Base-by-base conservation (phyloP, 306 rosid species). In the Trifolium fragiferum region DNA sequence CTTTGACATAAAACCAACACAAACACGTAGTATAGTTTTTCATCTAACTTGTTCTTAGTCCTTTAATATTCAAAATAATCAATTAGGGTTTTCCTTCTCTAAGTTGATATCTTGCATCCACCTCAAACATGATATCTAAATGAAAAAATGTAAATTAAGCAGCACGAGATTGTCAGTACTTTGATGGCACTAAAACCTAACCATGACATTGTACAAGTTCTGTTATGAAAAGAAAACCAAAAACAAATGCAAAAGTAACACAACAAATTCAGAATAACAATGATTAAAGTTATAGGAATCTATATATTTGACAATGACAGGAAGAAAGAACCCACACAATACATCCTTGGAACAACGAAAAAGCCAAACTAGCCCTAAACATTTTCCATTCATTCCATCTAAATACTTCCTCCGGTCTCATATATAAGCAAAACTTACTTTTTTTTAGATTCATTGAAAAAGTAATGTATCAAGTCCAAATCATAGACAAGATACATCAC, bases 61-160 rank as follows among this genome's bases (percentile, higher is more conserved):
- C 70, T 49, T 61, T 72, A 77, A 50, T 73, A 54, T 78, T 21
- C 37, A 74, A 68, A 41, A 40, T 10, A 51, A 25, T 16, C 70
- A 41, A 10, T 77, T 82, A 8, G 25, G 35, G 8, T 21, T 37
- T 51, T 33, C 58, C 51, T 68, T 49, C 38, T 7, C 62, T 55
- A 37, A 5, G 10, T 59, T 40, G 23, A 64, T 51, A 51, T 46
- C 35, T 27, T 57, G 25, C 9, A 70, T 18, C 60, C 69, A 64
- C 62, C 66, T 74, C 46, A 78, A 75, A 11, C 21, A 71, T 1
- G 73, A 79, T 40, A 76, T 65, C 71, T 58, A 57, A 27, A 49
- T 23, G 27, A 75, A 49, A 78, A 65, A 25, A 0, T 11, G 27
- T 59, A 19, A 37, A 50, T 37, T 21, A 55, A 71, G 77, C 18